Evolutionary conservation across 2,329 filamentous ascomycete genomes (phyloP), one percentile per base, ranked within the genome.

Genomic region (Curvularia spicifera): DNA sequence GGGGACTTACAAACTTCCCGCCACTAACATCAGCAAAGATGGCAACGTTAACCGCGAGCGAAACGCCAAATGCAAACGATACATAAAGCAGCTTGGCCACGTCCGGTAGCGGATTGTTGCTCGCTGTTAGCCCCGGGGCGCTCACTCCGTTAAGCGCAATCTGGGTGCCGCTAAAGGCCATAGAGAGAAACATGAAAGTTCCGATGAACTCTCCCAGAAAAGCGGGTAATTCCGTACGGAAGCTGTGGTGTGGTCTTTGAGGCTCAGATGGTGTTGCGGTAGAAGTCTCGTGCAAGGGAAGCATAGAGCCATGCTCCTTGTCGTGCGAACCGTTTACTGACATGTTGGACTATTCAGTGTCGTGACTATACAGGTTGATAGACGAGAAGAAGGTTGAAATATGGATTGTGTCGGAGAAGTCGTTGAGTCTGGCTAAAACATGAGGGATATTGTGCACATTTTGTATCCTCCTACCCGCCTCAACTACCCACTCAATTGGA

Each of bases 171-270:
- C 69, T 58, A 50, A 74, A 74, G 3, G 72, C 70, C 35, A 76
- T 61, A 31, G 68, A 72, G 22, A 82, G 70, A 65, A 82, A 82
- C 60, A 82, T 74, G 62, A 81, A 79, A 0, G 79, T 80, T 44
- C 80, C 80, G 46, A 78, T 72, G 52, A 81, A 78, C 53, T 82
- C 80, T 35, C 80, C 80, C 5, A 79, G 40, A 40, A 72, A 71
- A 10, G 70, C 68, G 2, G 63, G 55, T 10, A 64, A 20, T 40
- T 72, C 71, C 8, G 59, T 63, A 5, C 66, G 65, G 31, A 69
- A 6, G 29, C 28, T 26, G 13, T 65, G 59, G 35, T 51, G 31
- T 1, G 35, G 40, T 4, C 40, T 46, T 7, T 35, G 24, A 22
- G 45, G 39, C 20, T 65, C 60, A 10, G 56, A 47, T 22, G 51